Conservation (phyloP, 2,329 filamentous ascomycete genomes). For the Helotiales sp. region DNA sequence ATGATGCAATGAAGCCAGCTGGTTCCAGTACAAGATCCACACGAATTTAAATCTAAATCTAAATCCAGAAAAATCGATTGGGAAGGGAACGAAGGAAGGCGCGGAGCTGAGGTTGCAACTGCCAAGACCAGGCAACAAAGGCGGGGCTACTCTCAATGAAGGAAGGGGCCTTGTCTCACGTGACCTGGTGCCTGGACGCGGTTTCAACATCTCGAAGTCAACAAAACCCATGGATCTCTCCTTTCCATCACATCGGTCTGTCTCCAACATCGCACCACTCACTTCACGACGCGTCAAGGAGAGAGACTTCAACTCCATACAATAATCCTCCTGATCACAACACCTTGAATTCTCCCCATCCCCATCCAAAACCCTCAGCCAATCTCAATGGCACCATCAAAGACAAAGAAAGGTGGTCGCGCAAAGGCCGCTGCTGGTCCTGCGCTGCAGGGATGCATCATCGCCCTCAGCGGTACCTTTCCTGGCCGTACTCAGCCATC, state of each 20-base stretch:
- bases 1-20: not conserved
- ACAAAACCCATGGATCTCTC: slow-evolving; percentile 1
- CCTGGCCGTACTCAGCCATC: slow-evolving; percentile 55
- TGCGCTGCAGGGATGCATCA: slow-evolving; percentile 53
- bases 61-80: not conserved
- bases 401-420: slow-evolving; percentile 15
- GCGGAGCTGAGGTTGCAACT: not conserved
- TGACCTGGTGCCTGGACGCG: slow-evolving; percentile 5
- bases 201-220: not conserved
- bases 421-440: slow-evolving; percentile 11
- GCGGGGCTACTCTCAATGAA: not conserved
- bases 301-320: not conserved
- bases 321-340: not conserved
- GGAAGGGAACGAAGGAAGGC: too few species aligned
- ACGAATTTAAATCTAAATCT: too few species aligned
- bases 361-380: too few species aligned
- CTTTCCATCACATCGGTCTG: not conserved
- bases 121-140: not conserved
- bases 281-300: not conserved
- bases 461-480: slow-evolving; percentile 67
- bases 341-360: not conserved
- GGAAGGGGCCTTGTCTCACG: not conserved
- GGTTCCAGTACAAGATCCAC: too few species aligned
- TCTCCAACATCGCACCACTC: not conserved
- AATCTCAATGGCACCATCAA: slow-evolving; percentile 6